These are phyloP conservation scores for Ustilago hordei DNA, from an alignment of 1,284 basidiomycete genomes.

Conservation along the genomic window DNA sequence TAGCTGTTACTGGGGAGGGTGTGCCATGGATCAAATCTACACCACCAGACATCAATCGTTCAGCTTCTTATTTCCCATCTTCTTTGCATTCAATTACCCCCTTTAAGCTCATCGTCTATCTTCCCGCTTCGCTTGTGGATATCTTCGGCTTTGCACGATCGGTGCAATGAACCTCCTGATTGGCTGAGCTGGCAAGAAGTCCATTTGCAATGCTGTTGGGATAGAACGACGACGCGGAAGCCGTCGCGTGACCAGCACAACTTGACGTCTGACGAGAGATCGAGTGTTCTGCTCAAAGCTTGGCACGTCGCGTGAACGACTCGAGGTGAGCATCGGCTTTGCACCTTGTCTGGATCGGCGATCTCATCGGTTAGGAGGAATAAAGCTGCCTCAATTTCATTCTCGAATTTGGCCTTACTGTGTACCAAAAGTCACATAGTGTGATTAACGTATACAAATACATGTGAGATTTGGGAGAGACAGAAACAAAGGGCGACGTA, in stretches of 20 bases:
- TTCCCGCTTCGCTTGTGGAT: neutral
- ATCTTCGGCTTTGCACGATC: constrained; percentile 3
- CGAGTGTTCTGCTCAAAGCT: neutral
- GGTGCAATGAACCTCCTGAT: constrained; percentile 13
- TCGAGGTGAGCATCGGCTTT: neutral
- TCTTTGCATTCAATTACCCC: neutral
- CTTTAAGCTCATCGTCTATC: neutral
- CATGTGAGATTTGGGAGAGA: neutral
- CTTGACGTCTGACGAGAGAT: constrained; percentile 7
- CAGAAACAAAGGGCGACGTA: neutral
- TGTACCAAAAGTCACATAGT: neutral
- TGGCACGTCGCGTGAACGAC: neutral
- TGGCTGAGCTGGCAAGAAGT: neutral
- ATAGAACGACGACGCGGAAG: neutral
- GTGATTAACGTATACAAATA: constrained; percentile 12
- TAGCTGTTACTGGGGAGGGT: too few relatives aligned
- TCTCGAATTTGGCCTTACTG: neutral
- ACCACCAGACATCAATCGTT: too few relatives aligned
- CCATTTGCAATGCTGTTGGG: constrained; percentile 2
- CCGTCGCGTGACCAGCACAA: constrained; percentile 15
- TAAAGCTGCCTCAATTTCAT: neutral
- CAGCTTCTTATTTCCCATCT: too few relatives aligned
- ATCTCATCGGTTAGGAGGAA: neutral
- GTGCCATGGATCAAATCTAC: too few relatives aligned
- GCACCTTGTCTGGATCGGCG: neutral